Percentiles rank a stretch among this genome's conserved stretches.
Evolutionary conservation across 2,329 filamentous ascomycete genomes (phyloP).

Genomic region (Fusarium redolens): DNA sequence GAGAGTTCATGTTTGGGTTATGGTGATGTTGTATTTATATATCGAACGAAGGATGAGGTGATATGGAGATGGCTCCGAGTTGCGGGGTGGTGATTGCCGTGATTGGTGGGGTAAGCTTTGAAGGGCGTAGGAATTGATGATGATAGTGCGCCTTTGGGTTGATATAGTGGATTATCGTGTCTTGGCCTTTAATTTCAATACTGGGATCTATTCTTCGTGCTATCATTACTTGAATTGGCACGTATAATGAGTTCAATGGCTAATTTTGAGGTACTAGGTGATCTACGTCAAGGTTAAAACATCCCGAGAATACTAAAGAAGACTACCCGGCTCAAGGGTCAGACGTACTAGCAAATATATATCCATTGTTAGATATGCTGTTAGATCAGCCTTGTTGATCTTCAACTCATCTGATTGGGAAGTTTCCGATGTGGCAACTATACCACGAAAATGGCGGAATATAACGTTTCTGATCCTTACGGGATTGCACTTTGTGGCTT

Average conservation of each 20-base stretch:
- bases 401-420: accelerated
- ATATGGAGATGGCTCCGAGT: background rate
- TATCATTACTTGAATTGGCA: background rate
- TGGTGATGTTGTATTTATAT: constrained; percentile 7
- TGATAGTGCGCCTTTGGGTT: constrained; percentile 18
- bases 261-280: background rate
- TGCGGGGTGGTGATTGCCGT: constrained; percentile 25
- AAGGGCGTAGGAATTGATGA: constrained; percentile 22
- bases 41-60: background rate
- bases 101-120: constrained; percentile 19
- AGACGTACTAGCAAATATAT: too few species aligned
- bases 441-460: background rate
- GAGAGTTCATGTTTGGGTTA: constrained; percentile 25
- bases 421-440: background rate
- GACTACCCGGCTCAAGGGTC: too few species aligned
- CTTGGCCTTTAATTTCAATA: background rate
- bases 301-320: background rate
- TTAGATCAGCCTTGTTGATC: background rate
- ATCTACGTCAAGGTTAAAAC: too few species aligned
- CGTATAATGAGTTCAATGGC: background rate
- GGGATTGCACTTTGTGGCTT: too few species aligned
- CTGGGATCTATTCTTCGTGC: background rate
- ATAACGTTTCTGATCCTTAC: background rate
- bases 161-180: background rate
- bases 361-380: background rate